Evolutionary conservation across 805 yeast genomes (phyloP).

Genomic region (Torulaspora quercuum): DNA sequence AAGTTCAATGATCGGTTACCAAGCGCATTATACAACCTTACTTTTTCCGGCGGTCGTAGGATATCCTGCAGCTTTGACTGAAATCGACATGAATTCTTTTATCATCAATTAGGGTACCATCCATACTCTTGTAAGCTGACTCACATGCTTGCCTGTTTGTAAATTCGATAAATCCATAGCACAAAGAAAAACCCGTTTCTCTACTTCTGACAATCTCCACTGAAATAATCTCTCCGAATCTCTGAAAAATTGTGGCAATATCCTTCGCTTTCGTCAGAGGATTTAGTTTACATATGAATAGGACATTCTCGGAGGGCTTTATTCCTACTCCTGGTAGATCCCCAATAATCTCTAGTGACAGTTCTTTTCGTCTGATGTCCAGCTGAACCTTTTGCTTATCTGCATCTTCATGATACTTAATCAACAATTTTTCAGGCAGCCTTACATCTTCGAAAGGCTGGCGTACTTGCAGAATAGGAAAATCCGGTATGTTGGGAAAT

Average conservation of each 20-base stretch:
- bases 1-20: too few species aligned
- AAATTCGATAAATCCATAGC: constrained; percentile 65
- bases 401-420: constrained; percentile 23
- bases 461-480: constrained; percentile 28
- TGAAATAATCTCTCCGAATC: constrained; percentile 54
- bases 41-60: too few species aligned
- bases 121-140: constrained; percentile 59
- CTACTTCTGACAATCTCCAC: constrained; percentile 52
- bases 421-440: constrained; percentile 31
- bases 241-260: constrained; percentile 50
- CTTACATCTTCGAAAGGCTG: constrained; percentile 40
- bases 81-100: constrained; percentile 63
- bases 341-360: constrained; percentile 61
- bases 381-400: constrained; percentile 31
- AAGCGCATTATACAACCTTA: too few species aligned
- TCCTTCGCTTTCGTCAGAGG: constrained; percentile 60
- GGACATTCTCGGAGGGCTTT: constrained; percentile 57
- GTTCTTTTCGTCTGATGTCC: constrained; percentile 43
- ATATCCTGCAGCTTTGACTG: constrained; percentile 53
- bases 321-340: constrained; percentile 57
- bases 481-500: constrained; percentile 38
- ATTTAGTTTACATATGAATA: constrained; percentile 62
- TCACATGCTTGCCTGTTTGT: constrained; percentile 50
- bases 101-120: constrained; percentile 61
- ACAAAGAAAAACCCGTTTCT: constrained; percentile 47